Conservation (phyloP, 192 early-diverging fungal genomes). For the Coemansia reversa region DNA sequence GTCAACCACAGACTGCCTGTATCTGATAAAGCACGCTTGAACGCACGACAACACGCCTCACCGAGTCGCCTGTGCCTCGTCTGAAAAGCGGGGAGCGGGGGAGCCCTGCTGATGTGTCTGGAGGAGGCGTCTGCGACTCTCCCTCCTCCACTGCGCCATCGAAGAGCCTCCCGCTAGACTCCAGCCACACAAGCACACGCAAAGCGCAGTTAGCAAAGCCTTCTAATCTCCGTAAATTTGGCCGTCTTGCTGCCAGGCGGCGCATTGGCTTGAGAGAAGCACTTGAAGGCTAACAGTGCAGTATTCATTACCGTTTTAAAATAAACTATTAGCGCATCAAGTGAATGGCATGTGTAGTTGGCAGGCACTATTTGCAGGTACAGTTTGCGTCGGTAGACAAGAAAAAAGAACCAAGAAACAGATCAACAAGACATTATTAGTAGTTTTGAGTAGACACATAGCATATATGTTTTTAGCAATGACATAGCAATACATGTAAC, state of each 20-base stretch:
- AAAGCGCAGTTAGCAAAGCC: not conserved
- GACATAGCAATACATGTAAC: too few relatives aligned
- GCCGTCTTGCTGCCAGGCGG: not conserved
- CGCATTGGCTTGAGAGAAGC: not conserved
- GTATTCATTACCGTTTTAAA: too few relatives aligned
- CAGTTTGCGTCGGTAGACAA: too few relatives aligned
- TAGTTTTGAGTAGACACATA: too few relatives aligned
- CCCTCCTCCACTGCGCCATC: not conserved
- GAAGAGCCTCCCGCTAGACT: not conserved
- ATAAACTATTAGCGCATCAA: too few relatives aligned
- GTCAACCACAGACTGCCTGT: constrained; percentile 12
- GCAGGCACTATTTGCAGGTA: too few relatives aligned
- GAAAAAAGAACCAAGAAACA: too few relatives aligned
- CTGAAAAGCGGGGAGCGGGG: not conserved
- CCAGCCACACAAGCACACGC: not conserved
- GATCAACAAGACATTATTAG: too few relatives aligned
- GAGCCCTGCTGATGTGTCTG: not conserved
- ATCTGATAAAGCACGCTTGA: constrained; percentile 7
- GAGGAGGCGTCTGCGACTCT: not conserved
- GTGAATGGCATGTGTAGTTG: too few relatives aligned
- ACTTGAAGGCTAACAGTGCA: not conserved
- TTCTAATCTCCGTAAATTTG: not conserved
- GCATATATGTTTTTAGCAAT: too few relatives aligned
- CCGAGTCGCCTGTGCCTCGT: not conserved
- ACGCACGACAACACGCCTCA: constrained; percentile 8